Conservation (phyloP, 805 yeast genomes). For the Wickerhamomyces alni region DNA sequence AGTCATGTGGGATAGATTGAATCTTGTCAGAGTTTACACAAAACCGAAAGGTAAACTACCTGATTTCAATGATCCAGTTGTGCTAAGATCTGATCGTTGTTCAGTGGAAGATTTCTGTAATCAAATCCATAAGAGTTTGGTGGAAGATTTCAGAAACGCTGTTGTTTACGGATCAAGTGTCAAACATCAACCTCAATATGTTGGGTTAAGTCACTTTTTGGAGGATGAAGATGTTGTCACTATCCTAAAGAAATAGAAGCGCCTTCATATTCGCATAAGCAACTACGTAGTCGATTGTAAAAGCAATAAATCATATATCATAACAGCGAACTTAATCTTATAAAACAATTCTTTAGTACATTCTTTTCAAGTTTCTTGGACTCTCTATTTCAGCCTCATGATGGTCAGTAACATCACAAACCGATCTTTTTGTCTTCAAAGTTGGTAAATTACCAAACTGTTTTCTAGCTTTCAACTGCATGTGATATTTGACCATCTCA, state of each 20-base stretch:
- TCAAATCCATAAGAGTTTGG: conserved; percentile 89
- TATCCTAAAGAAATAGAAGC: conserved; percentile 62
- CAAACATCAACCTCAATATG: conserved; percentile 96
- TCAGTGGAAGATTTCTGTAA: conserved; percentile 95
- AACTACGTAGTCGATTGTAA: too few relatives aligned
- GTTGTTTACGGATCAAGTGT: conserved; percentile 91
- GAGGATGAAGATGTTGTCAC: conserved; percentile 98
- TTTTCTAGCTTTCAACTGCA: conserved; percentile 16
- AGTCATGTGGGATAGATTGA: conserved; percentile 90
- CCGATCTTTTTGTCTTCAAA: conserved; percentile 20
- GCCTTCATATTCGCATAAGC: too few relatives aligned
- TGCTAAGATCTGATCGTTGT: conserved; percentile 73
- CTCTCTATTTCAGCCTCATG: conserved; percentile 19
- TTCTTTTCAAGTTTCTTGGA: conserved; percentile 21
- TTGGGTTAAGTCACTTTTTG: conserved; percentile 76
- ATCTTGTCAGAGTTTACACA: conserved; percentile 91
- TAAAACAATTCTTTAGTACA: conserved; percentile 7
- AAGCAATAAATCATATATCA: not conserved
- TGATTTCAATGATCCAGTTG: conserved; percentile 93
- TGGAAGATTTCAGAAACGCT: conserved; percentile 90
- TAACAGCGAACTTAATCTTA: not conserved
- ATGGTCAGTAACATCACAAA: conserved; percentile 17
- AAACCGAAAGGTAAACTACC: conserved; percentile 94
- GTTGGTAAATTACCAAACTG: conserved; percentile 8
- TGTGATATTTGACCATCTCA: conserved; percentile 19